Conservation (phyloP, 2,329 filamentous ascomycete genomes). For the Ampelomyces quisqualis region DNA sequence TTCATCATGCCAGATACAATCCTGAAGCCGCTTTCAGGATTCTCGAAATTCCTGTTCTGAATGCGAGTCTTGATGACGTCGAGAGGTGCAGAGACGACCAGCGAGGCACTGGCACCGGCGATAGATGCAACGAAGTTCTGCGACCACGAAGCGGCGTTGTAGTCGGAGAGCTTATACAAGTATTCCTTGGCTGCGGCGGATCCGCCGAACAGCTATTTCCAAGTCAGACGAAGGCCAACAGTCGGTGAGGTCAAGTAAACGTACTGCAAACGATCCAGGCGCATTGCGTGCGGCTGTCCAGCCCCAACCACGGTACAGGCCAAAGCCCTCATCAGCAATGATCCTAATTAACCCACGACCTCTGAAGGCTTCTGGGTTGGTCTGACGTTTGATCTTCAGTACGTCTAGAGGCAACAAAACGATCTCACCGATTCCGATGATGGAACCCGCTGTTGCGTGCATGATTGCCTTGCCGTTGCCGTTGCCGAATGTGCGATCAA, state of each 20-base stretch:
- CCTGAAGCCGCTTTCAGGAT: slow-evolving; percentile 89
- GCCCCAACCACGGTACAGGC: slow-evolving; percentile 91
- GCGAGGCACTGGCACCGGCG: slow-evolving; percentile 89
- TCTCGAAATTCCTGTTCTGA: slow-evolving; percentile 98
- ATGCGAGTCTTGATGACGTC: slow-evolving; percentile 98
- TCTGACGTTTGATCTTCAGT: slow-evolving; percentile 99
- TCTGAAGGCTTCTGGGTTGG: slow-evolving; percentile 96
- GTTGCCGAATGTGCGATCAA: slow-evolving; percentile 88
- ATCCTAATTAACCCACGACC: slow-evolving; percentile 89
- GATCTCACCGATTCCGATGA: slow-evolving; percentile 97
- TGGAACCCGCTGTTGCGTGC: slow-evolving; percentile 90
- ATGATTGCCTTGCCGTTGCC: slow-evolving; percentile 98
- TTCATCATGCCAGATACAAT: slow-evolving; percentile 92
- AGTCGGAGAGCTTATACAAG: slow-evolving; percentile 83
- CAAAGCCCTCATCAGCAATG: slow-evolving; percentile 89
- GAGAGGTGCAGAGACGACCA: slow-evolving; percentile 95
- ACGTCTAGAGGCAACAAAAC: slow-evolving; percentile 93
- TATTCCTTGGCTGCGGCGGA: slow-evolving; percentile 98
- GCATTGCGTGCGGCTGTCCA: slow-evolving; percentile 98
- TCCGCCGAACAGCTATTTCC: slow-evolving; percentile 81
- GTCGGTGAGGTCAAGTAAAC: slow-evolving; percentile 39
- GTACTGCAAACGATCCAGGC: slow-evolving; percentile 90
- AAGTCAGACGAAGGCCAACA: slow-evolving; percentile 14
- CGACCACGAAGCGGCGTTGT: slow-evolving; percentile 90
- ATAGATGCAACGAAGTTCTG: slow-evolving; percentile 98